Evolutionary conservation across 768 basidiomycete species (phyloP).

Genomic region (Hericium erinaceus): DNA sequence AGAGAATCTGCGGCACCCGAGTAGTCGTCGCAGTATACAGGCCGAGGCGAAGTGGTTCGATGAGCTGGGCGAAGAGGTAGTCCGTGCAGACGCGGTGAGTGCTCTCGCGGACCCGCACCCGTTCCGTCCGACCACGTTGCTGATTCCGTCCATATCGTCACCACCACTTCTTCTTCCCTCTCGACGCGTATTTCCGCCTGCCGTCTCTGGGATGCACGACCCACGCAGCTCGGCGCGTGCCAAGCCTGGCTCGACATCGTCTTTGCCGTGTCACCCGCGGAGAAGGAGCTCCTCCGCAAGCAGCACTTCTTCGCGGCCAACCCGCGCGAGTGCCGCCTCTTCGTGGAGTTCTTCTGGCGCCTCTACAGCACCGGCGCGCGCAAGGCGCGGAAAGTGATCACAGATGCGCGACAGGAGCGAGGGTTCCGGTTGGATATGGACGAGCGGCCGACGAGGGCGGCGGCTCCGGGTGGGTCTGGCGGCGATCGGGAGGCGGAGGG

Average conservation of each 20-base stretch:
- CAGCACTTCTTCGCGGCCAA: background rate
- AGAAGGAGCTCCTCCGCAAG: background rate
- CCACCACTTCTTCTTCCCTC: background rate
- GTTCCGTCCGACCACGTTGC: background rate
- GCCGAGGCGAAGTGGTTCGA: conserved; percentile 3
- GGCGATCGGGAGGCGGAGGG: no score
- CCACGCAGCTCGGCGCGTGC: background rate
- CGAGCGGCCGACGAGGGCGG: no score
- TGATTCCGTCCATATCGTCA: background rate
- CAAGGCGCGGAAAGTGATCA: conserved; percentile 9
- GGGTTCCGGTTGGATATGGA: background rate
- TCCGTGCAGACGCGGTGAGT: conserved; percentile 4
- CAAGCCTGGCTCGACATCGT: conserved; percentile 4
- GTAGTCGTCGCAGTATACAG: background rate
- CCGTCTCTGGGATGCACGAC: background rate
- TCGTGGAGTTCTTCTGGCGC: conserved; percentile 15
- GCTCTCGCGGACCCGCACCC: background rate
- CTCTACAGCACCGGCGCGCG: conserved; percentile 3
- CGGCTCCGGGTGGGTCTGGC: no score
- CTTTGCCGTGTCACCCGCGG: background rate
- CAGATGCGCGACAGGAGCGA: background rate
- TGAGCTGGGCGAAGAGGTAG: background rate
- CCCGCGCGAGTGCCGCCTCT: conserved; percentile 7
- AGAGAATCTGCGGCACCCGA: background rate
- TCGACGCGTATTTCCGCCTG: background rate